Percentiles rank a stretch among this genome's conserved stretches.
Evolutionary conservation across 2,329 filamentous ascomycete genomes (phyloP).

Genomic region (Cladosporium oxysporum): DNA sequence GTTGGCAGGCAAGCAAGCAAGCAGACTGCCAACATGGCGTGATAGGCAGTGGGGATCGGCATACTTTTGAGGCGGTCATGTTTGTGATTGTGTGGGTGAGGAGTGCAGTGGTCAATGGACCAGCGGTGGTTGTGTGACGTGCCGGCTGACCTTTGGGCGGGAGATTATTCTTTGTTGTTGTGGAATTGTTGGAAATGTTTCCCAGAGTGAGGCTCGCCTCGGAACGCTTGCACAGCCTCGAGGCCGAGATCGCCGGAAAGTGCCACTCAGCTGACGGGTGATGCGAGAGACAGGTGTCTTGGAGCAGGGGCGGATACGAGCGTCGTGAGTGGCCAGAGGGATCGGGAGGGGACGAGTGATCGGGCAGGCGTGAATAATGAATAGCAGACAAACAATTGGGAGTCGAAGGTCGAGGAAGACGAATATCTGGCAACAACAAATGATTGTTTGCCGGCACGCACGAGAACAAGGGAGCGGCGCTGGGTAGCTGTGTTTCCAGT

Average conservation of each 20-base stretch:
- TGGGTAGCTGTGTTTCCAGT: conserved; percentile 3
- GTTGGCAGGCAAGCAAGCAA: conserved; percentile 6
- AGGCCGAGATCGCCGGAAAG: conserved; percentile 18
- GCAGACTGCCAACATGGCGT: conserved; percentile 7
- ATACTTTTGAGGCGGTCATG: conserved; percentile 30
- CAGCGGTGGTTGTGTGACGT: conserved; percentile 1
- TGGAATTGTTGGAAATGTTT: conserved; percentile 17
- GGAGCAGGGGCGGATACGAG: background rate
- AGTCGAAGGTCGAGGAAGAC: background rate
- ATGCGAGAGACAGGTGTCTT: conserved; percentile 9
- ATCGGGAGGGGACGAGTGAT: background rate
- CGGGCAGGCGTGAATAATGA: background rate
- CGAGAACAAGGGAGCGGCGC: conserved; percentile 12
- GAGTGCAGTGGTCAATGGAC: conserved; percentile 18
- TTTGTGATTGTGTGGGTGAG: background rate
- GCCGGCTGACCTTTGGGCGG: conserved; percentile 13
- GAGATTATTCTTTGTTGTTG: conserved; percentile 18
- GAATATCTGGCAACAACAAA: conserved; percentile 14
- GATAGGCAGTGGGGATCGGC: conserved; percentile 16
- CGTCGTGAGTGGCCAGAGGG: background rate
- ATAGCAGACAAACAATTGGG: background rate
- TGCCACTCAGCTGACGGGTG: conserved; percentile 15
- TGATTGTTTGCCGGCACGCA: conserved; percentile 2
- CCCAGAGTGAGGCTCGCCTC: conserved; percentile 19
- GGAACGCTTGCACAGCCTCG: conserved; percentile 16